Evolutionary conservation across 345 rosid species (phyloP), one percentile per base, ranked within the genome.

Genomic region (Bruguiera gymnorhiza): DNA sequence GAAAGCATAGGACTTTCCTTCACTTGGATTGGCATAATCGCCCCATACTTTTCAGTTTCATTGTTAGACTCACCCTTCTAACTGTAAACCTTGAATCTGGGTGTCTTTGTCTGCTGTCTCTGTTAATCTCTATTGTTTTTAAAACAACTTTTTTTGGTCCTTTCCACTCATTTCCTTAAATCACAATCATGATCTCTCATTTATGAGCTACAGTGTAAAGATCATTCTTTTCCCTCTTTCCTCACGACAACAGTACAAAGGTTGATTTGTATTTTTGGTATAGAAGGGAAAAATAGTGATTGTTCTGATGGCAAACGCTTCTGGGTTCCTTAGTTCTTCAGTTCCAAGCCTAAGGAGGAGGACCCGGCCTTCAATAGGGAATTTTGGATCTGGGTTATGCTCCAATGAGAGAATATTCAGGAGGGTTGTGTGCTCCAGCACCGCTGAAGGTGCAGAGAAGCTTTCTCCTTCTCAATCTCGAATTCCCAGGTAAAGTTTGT

Each of bases 221-320:
- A 74, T 80, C 81, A 34, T 66, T 36, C 20, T 63, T 79, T 79
- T 74, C 61, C 57, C 48, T 43, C 50, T 68, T 16, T 23, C 59
- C 32, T n/a, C 9, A 59, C 51, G 4, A 4, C 26, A 9, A 26
- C 18, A 24, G 0, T 0, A 4, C 10, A 32, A 60, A 56, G 13
- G 13, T 15, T 37, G 37, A 46, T 39, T 55, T 30, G 53, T 67
- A 2, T 18, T 3, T 63, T 70, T 58, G 19, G 64, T 37, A 62
- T 36, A 34, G 0, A 29, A 18, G 67, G 30, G 68, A 21, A 73
- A 61, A 43, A 43, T 13, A 43, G 69, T 6, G 64, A 23, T 24
- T 21, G 10, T 26, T 15, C 39, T 68, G 73, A 93, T 91, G 98
- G 98, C 96, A 54, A 89, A 84, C 81, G 87, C 91, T 79, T 88